These are phyloP conservation scores for Euphrasia arctica DNA, from an alignment of 305 asterid species.

Conservation along the genomic window DNA sequence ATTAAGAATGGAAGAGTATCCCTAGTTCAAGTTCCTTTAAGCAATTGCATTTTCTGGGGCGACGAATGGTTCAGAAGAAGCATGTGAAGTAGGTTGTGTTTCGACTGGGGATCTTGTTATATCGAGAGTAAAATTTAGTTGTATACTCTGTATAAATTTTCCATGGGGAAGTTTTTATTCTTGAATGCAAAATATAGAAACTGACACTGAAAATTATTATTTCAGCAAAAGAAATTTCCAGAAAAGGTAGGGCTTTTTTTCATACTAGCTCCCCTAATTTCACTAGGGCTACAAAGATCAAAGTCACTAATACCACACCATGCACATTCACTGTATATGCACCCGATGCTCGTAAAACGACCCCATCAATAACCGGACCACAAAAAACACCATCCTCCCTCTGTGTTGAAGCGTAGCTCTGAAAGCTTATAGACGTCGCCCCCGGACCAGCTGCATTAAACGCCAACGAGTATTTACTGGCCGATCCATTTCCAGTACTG, in stretches of 20 bases:
- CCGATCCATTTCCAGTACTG: conserved; percentile 60
- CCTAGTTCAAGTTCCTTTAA: too few relatives aligned
- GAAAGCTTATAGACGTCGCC: conserved; percentile 45
- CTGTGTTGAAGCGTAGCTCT: conserved; percentile 40
- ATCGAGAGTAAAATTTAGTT: conserved; percentile 13
- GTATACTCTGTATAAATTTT: conserved; percentile 15
- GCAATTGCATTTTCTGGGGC: too few relatives aligned
- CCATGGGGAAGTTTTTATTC: conserved; percentile 8
- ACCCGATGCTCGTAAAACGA: conserved; percentile 33
- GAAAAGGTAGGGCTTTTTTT: not conserved
- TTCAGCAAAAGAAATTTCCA: not conserved
- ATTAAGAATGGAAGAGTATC: too few relatives aligned
- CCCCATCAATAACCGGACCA: conserved; percentile 58
- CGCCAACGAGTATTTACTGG: conserved; percentile 35
- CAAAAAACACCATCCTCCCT: conserved; percentile 47
- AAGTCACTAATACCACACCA: conserved; percentile 21
- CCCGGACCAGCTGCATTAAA: conserved; percentile 38
- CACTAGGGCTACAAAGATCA: conserved; percentile 29
- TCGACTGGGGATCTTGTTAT: too few relatives aligned
- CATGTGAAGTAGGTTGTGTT: conserved; percentile 32
- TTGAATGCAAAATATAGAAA: conserved; percentile 19
- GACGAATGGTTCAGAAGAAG: conserved; percentile 6
- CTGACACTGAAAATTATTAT: conserved; percentile 9
- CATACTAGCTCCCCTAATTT: conserved; percentile 1
- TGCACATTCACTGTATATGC: conserved; percentile 23